Evolutionary conservation across 2,329 filamentous ascomycete species (phyloP), one percentile per base, ranked within the genome.

Genomic region (Aspergillus hortae): DNA sequence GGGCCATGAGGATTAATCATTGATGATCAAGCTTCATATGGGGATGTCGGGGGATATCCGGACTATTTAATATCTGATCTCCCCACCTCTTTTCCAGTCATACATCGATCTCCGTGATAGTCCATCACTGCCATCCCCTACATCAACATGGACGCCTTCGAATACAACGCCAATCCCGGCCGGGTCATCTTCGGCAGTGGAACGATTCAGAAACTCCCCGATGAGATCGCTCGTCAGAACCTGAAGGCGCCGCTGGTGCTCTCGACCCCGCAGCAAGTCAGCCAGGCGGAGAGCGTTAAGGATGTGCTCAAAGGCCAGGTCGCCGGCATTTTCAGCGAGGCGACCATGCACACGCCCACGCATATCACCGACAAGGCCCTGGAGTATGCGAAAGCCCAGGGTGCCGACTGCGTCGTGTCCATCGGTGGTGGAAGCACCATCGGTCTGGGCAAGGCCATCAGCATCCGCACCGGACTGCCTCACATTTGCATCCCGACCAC

Each of bases 361-460:
- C 63, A 79, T 53, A 68, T 85, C 50, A 85, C 83, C 2, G 77
- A 84, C 17, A 74, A 77, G 60, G 83, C 83, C 0, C 59, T 84
- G n/a, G 67, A 70, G 2, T 76, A 77, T 50, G 71, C 77, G 0
- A 69, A 71, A 49, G 65, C 69, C 0, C 65, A 72, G 14, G 67
- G 67, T 3, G 80, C 80, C 4, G 83, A 86, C 63, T 76, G 74
- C 23, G 67, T 86, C 36, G 71, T 86, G 42, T 84, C 80, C 38
- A 80, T 87, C 54, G 84, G 84, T 4, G 83, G 83, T 46, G 81
- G 82, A 25, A 84, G 80, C 49, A 84, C 83, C 0, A 82, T 81
- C 48, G 83, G 84, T 0, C 68, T 87, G n/a, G 81, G 81, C 4
- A 84, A 84, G 59, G 81, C 80, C 1, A 76, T 84, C 54, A 76